phyloP scores from a whole-genome alignment of 768 basidiomycete genomes.

The Pleurotus platypus region DNA sequence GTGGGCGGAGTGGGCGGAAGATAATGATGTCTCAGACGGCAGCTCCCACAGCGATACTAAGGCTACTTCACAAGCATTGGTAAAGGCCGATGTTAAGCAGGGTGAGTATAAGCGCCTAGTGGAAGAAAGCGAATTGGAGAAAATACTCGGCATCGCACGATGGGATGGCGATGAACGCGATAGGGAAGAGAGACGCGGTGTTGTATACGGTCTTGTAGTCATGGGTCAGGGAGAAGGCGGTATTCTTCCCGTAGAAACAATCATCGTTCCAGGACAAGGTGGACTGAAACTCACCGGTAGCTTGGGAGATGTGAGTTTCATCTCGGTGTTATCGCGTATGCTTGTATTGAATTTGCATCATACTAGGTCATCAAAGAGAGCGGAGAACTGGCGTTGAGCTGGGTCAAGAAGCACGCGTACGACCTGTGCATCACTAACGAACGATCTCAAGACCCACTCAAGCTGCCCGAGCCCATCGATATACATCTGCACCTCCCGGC shows the following conservation, averaged over 20 bases:
- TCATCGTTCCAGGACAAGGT: slow-evolving; percentile 72
- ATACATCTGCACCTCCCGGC: slow-evolving; percentile 87
- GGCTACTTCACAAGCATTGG: slow-evolving; percentile 6
- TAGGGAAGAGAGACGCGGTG: slow-evolving; percentile 66
- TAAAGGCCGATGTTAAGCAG: slow-evolving; percentile 20
- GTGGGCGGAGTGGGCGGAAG: slow-evolving; percentile 69
- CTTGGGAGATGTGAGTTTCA: slow-evolving; percentile 62
- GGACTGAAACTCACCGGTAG: slow-evolving; percentile 76
- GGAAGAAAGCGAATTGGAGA: slow-evolving; percentile 70
- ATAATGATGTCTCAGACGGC: slow-evolving; percentile 13
- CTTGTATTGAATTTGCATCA: background rate
- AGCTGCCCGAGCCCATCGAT: slow-evolving; percentile 69
- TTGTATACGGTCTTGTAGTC: slow-evolving; percentile 87
- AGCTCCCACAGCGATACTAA: background rate
- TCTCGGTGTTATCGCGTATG: background rate
- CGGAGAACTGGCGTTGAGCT: slow-evolving; percentile 85
- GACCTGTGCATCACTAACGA: slow-evolving; percentile 72
- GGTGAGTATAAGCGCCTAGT: slow-evolving; percentile 56
- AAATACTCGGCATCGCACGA: slow-evolving; percentile 75
- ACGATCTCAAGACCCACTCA: slow-evolving; percentile 70
- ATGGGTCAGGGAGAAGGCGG: slow-evolving; percentile 86
- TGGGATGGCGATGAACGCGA: slow-evolving; percentile 82
- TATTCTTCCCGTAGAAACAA: slow-evolving; percentile 81
- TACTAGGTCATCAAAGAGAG: slow-evolving; percentile 84
- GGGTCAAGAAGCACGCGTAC: slow-evolving; percentile 87